Evolutionary conservation across 2,329 filamentous ascomycete genomes (phyloP).

Genomic region (Pseudogymnoascus sp.): DNA sequence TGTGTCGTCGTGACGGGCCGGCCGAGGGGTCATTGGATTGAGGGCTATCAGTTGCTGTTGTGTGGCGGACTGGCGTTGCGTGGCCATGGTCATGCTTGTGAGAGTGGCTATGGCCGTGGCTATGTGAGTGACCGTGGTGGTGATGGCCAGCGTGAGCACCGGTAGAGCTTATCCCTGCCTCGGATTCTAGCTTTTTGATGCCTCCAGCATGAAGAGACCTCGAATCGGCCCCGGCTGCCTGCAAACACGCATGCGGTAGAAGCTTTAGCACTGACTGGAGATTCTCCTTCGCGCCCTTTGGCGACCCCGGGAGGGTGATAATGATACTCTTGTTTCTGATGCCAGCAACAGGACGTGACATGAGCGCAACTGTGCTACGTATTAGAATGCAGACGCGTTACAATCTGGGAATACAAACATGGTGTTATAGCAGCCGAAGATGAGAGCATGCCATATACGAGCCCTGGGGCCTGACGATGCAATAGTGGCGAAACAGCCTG

Average conservation of each 20-base stretch:
- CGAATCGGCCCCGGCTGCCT: conserved; percentile 77
- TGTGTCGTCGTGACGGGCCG: conserved; percentile 61
- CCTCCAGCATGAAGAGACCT: conserved; percentile 72
- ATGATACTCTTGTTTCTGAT: conserved; percentile 75
- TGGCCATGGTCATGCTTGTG: conserved; percentile 62
- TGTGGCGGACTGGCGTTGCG: conserved; percentile 61
- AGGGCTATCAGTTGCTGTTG: conserved; percentile 48
- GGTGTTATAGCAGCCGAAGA: conserved; percentile 79
- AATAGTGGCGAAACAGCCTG: conserved; percentile 68
- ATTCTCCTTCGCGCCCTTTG: conserved; percentile 92
- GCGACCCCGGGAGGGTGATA: conserved; percentile 84
- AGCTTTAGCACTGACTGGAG: conserved; percentile 79
- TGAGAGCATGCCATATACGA: conserved; percentile 92
- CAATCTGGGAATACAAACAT: conserved; percentile 48
- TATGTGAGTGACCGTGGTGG: conserved; percentile 40
- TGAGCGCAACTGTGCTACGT: conserved; percentile 68
- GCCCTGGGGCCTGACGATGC: conserved; percentile 76
- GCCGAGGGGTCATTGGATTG: conserved; percentile 53
- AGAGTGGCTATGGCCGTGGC: conserved; percentile 47
- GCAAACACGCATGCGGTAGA: conserved; percentile 89
- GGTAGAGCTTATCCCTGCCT: conserved; percentile 54
- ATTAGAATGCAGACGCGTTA: background rate
- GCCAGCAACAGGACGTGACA: conserved; percentile 89
- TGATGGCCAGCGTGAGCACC: conserved; percentile 16
- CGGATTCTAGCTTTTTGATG: conserved; percentile 71